Evolutionary conservation across 768 basidiomycete genomes (phyloP).

Genomic region (Hemileccinum impolitum): DNA sequence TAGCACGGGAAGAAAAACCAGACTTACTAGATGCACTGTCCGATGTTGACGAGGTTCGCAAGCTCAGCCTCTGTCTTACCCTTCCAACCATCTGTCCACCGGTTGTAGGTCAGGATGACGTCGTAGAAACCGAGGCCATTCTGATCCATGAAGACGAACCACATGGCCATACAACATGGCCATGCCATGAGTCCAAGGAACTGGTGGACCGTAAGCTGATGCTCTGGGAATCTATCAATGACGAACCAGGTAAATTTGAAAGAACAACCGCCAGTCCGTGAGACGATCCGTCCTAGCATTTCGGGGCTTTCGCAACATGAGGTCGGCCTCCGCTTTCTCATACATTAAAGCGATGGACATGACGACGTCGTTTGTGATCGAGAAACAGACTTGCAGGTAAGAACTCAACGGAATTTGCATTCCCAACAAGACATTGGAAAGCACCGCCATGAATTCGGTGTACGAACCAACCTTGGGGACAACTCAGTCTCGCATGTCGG

Average conservation of each 20-base stretch:
- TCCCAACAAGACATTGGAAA: conserved; percentile 55
- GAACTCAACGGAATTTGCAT: conserved; percentile 57
- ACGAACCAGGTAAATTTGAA: conserved; percentile 46
- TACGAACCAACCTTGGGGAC: conserved; percentile 47
- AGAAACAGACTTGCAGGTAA: conserved; percentile 54
- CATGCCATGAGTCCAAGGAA: conserved; percentile 46
- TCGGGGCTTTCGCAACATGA: conserved; percentile 48
- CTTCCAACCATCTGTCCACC: conserved; percentile 37
- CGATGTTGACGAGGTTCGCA: conserved; percentile 35
- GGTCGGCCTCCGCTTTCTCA: conserved; percentile 50
- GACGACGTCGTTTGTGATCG: conserved; percentile 49
- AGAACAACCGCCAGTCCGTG: conserved; percentile 46
- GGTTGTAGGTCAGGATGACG: conserved; percentile 40
- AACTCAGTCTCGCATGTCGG: background rate
- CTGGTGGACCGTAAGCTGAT: conserved; percentile 18
- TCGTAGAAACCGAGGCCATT: conserved; percentile 37
- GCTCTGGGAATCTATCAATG: background rate
- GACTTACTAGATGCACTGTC: conserved; percentile 46
- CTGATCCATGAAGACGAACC: conserved; percentile 37
- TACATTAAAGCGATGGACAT: conserved; percentile 50
- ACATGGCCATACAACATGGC: conserved; percentile 44
- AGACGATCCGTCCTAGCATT: conserved; percentile 48
- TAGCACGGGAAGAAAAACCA: background rate
- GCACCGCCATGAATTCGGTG: conserved; percentile 55
- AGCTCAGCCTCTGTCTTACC: conserved; percentile 31